phyloP scores from a whole-genome alignment of 768 basidiomycete genomes.

The Mrakia frigida region DNA sequence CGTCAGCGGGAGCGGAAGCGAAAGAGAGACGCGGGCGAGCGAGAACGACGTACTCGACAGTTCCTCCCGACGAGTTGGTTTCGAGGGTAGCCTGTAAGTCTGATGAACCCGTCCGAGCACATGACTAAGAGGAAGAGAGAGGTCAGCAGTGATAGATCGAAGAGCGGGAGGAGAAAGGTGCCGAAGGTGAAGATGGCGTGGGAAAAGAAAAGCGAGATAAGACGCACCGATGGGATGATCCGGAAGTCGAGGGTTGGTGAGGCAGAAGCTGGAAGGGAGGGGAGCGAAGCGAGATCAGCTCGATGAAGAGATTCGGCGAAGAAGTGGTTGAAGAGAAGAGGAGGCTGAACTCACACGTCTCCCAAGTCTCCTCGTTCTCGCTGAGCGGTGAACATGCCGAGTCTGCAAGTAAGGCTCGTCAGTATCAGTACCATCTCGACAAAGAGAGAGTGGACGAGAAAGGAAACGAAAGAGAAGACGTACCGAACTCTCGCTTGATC shows the following conservation, averaged over 20 bases:
- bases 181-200: neutral
- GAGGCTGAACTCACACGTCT: constrained; percentile 6
- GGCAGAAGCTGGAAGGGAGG: neutral
- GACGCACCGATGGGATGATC: constrained; percentile 12
- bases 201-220: no score
- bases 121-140: neutral
- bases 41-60: neutral
- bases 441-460: no score
- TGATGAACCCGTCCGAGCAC: constrained; percentile 18
- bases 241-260: constrained; percentile 23
- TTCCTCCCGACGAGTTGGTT: constrained; percentile 10
- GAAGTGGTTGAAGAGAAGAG: neutral
- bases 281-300: neutral
- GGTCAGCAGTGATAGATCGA: neutral
- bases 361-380: constrained; percentile 15
- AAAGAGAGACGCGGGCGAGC: no score
- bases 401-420: neutral
- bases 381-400: constrained; percentile 12
- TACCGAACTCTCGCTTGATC: constrained; percentile 11
- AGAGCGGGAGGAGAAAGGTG: neutral
- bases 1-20: no score
- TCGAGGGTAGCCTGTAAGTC: constrained; percentile 6
- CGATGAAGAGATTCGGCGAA: neutral
- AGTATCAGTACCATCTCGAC: no score
- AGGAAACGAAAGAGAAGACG: no score